Conservation (phyloP, 441 rosid species). For the Daphne laureola region DNA sequence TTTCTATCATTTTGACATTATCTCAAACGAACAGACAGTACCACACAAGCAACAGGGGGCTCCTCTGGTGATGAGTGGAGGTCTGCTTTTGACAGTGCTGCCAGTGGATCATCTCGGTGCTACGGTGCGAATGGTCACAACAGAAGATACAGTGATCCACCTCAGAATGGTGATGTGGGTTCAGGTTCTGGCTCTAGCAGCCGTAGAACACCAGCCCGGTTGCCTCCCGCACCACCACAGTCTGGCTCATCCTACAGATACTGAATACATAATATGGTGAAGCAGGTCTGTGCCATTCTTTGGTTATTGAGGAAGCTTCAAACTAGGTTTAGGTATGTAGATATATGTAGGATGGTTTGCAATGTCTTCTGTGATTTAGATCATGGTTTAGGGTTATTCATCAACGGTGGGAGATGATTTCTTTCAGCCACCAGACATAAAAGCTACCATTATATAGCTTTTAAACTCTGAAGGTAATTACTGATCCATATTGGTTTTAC, state of each 20-base stretch:
- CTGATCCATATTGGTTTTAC: conserved; percentile 8
- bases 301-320: conserved; percentile 19
- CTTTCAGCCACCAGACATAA: too few species aligned
- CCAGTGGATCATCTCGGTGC: conserved; percentile 50
- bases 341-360: conserved; percentile 15
- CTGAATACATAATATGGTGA: conserved; percentile 25
- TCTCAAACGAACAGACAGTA: conserved; percentile 48
- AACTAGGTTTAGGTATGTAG: conserved; percentile 32
- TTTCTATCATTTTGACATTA: not conserved
- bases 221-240: conserved; percentile 95
- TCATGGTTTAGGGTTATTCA: too few species aligned
- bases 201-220: conserved; percentile 76
- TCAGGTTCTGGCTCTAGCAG: conserved; percentile 45
- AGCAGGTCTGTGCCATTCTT: conserved; percentile 11
- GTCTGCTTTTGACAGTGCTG: conserved; percentile 87
- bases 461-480: too few species aligned
- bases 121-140: conserved; percentile 55
- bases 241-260: conserved; percentile 59
- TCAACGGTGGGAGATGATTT: too few species aligned
- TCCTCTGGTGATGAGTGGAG: conserved; percentile 92
- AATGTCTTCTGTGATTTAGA: too few species aligned
- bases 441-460: too few species aligned
- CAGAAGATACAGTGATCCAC: conserved; percentile 72
- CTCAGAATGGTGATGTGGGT: conserved; percentile 70
- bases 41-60: conserved; percentile 55